A percentile compares a stretch with the other conserved stretches of the same genome.
These are phyloP conservation scores for Lophiotrema nucula DNA, from an alignment of 495 filamentous ascomycete species.

Conservation along the genomic window DNA sequence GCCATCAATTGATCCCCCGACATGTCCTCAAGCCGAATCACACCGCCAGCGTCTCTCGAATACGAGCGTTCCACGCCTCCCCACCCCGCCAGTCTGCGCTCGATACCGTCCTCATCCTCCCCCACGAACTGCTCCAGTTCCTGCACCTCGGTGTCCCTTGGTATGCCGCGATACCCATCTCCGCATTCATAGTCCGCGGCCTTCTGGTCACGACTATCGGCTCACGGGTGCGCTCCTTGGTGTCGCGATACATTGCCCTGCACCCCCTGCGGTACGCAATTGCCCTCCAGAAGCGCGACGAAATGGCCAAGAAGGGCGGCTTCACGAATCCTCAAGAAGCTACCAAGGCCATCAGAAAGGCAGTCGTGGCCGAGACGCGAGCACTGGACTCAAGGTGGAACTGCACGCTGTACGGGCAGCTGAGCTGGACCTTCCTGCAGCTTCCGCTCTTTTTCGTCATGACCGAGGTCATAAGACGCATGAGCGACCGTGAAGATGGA, in stretches of 20 bases:
- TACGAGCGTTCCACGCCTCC: conserved; percentile 30
- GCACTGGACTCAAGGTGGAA: conserved; percentile 34
- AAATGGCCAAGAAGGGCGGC: conserved; percentile 43
- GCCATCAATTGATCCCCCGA: conserved; percentile 17
- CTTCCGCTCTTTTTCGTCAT: conserved; percentile 68
- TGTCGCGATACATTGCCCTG: conserved; percentile 7
- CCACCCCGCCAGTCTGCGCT: conserved; percentile 5
- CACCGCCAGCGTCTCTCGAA: background rate
- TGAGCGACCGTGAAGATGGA: conserved; percentile 58
- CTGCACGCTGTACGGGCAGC: conserved; percentile 12
- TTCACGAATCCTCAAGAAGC: conserved; percentile 46
- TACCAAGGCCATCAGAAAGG: background rate
- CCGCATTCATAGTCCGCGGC: conserved; percentile 27
- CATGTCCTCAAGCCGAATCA: background rate
- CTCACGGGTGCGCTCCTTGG: background rate
- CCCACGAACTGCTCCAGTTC: conserved; percentile 11
- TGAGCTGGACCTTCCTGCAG: conserved; percentile 44
- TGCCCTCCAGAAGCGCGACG: conserved; percentile 32
- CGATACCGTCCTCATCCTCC: conserved; percentile 11
- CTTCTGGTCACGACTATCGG: conserved; percentile 7
- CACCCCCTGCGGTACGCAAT: conserved; percentile 36
- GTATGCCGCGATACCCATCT: conserved; percentile 25
- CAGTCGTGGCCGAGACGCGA: background rate
- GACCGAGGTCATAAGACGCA: conserved; percentile 65
- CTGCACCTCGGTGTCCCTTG: conserved; percentile 26